Evolutionary conservation across 805 yeast species (phyloP).

Genomic region (Nakazawaea pomicola): DNA sequence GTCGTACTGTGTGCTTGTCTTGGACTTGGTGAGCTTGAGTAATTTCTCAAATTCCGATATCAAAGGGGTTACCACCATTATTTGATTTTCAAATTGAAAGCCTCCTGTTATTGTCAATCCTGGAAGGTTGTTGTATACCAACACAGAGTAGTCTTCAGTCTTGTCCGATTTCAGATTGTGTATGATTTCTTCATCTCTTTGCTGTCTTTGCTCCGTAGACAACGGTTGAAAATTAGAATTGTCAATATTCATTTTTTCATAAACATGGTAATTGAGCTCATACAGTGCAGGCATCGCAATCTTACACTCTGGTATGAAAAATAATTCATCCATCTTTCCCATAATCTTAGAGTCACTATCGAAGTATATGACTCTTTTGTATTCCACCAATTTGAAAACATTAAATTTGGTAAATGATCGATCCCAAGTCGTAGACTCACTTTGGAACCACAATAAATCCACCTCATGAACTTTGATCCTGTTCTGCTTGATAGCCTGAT

Average conservation of each 20-base stretch:
- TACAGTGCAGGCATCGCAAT: constrained; percentile 44
- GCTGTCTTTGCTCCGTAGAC: constrained; percentile 18
- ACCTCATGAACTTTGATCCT: constrained; percentile 27
- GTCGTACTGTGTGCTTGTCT: constrained; percentile 38
- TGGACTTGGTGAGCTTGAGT: constrained; percentile 21
- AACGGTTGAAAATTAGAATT: constrained; percentile 12
- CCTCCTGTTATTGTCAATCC: constrained; percentile 16
- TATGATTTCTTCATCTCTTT: constrained; percentile 7
- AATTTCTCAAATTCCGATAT: constrained; percentile 18
- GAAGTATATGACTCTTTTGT: constrained; percentile 48
- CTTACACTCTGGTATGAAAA: constrained; percentile 41
- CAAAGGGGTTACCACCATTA: constrained; percentile 59
- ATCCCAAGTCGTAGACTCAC: constrained; percentile 35
- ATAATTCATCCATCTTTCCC: constrained; percentile 43
- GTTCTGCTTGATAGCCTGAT: constrained; percentile 13
- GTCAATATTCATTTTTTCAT: constrained; percentile 13
- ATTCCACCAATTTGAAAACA: constrained; percentile 44
- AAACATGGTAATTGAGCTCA: constrained; percentile 27
- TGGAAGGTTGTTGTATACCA: constrained; percentile 36
- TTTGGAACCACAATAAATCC: constrained; percentile 15
- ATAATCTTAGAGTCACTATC: constrained; percentile 50
- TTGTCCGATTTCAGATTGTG: neutral
- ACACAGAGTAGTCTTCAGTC: neutral
- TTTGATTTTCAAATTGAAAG: constrained; percentile 33
- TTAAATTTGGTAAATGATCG: constrained; percentile 51